Evolutionary conservation across 768 basidiomycete genomes (phyloP), one percentile per base, ranked within the genome.

Genomic region (Trametes meyenii): DNA sequence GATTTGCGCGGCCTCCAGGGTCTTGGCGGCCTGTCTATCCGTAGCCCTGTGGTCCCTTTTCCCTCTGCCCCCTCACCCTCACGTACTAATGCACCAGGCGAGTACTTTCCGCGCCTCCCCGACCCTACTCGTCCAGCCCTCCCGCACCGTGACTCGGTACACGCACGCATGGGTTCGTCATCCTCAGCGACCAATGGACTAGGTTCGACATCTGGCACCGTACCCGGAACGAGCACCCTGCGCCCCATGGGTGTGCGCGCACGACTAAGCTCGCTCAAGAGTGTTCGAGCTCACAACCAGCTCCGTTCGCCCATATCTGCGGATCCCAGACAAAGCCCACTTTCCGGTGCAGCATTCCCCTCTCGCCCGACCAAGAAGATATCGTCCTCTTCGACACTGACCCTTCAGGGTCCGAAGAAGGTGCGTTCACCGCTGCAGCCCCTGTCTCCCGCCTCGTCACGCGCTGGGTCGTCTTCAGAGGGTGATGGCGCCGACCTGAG

Each of bases 1-100:
- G 92, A 92, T 70, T 83, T 94, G 33, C 85, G 89, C 40, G 89
- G 89, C 1, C 71, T 94, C 50, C 87, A 90, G 67, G 88, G 87
- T n/a, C 59, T 64, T 19, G 59, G 54, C 64, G 85, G 89, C 8
- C 29, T 33, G 29, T 33, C 29, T 3, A 33, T 8, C 38, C 83
- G 81, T 44, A 83, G 79, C 57, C 83, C 86, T 13, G 71, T 77
- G 16, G 70, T 75, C 10, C 60, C 74, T 12, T 78, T 78, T 48
- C 70, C 79, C 6, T 69, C 78, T 12, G 64, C 60, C 24, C 48
- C 60, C 0, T 58, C 66, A 7, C 64, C 60, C 16, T 50, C 50
- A 8, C 65, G 61, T 19, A 24, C 52, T 6, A 66, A 65, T 48
- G 33, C 60, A 2, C 53, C 48, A 17, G 69, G 59, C 23, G 71